A percentile compares a stretch with the other conserved stretches of the same genome.
These are phyloP conservation scores for Keithomyces neogunnii DNA, from an alignment of 2,329 filamentous ascomycete species.

Conservation along the genomic window DNA sequence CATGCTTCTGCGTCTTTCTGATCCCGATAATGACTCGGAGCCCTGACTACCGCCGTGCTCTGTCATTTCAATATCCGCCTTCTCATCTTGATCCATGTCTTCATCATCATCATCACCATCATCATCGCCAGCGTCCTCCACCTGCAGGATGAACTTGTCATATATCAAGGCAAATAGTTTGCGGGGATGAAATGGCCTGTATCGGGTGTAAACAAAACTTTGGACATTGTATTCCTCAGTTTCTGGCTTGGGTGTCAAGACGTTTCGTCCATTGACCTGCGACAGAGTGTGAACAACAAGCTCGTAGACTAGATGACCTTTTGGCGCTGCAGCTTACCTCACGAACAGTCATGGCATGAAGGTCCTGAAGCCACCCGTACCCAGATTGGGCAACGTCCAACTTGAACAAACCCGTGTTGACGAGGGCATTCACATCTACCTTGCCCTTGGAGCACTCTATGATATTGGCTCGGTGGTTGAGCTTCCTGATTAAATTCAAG, in stretches of 20 bases:
- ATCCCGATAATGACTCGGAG: not conserved
- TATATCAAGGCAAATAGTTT: slow-evolving; percentile 36
- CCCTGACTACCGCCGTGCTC: slow-evolving; percentile 7
- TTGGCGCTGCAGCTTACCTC: slow-evolving; percentile 31
- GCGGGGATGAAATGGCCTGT: slow-evolving; percentile 43
- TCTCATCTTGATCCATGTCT: slow-evolving; percentile 9
- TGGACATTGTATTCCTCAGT: slow-evolving; percentile 65
- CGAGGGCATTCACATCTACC: slow-evolving; percentile 53
- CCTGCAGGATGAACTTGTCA: slow-evolving; percentile 42
- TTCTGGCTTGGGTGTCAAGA: slow-evolving; percentile 58
- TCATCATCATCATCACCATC: slow-evolving; percentile 20
- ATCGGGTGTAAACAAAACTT: slow-evolving; percentile 59
- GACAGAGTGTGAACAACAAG: not conserved
- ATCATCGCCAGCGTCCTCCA: slow-evolving; percentile 29
- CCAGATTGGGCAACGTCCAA: slow-evolving; percentile 55
- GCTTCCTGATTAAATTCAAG: slow-evolving; percentile 43
- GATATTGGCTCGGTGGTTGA: slow-evolving; percentile 60
- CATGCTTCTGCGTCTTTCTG: slow-evolving; percentile 3
- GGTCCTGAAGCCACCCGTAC: slow-evolving; percentile 61
- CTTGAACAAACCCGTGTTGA: slow-evolving; percentile 58
- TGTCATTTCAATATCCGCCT: slow-evolving; percentile 9
- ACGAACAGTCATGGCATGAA: slow-evolving; percentile 58
- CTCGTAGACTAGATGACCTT: not conserved
- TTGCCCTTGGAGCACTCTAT: slow-evolving; percentile 51
- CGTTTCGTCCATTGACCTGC: slow-evolving; percentile 38